phyloP scores from a whole-genome alignment of 164 flowering plant genomes.

The Stephania cephalantha region DNA sequence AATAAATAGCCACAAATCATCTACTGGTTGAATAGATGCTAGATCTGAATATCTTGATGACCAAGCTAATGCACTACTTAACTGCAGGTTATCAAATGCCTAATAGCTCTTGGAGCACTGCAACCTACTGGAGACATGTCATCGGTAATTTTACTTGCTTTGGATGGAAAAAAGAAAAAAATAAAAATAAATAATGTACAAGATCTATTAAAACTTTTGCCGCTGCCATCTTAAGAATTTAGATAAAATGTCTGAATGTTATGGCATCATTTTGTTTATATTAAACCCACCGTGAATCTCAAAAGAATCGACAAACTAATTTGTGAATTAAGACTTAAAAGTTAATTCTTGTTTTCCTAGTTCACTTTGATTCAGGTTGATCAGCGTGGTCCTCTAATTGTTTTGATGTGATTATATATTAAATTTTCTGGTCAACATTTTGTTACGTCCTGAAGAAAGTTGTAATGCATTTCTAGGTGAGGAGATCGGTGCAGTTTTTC shows the following conservation, averaged over 20 bases:
- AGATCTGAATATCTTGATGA: background rate
- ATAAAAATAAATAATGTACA: background rate
- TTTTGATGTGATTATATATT: background rate
- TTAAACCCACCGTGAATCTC: background rate
- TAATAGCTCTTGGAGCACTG: conserved; percentile 83
- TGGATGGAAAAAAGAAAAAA: background rate
- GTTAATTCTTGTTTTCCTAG: background rate
- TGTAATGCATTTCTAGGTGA: conserved; percentile 43
- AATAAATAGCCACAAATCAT: background rate
- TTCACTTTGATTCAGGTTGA: background rate
- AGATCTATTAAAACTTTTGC: background rate
- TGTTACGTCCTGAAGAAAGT: background rate
- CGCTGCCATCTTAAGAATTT: background rate
- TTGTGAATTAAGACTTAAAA: background rate
- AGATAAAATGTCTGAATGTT: background rate
- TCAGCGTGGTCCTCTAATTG: background rate
- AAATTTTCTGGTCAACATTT: background rate
- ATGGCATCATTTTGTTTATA: background rate
- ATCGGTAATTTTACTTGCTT: conserved; percentile 42
- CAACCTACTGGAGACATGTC: conserved; percentile 94
- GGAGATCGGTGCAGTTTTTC: conserved; percentile 90
- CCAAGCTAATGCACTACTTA: conserved; percentile 8
- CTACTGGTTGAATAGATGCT: too few relatives aligned
- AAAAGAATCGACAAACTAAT: too few relatives aligned
- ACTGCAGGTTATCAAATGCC: conserved; percentile 72